Percentiles rank a stretch among this genome's conserved stretches.
Conservation (phyloP, 129 eudicot genomes). For the Pulicaria dysenterica region DNA sequence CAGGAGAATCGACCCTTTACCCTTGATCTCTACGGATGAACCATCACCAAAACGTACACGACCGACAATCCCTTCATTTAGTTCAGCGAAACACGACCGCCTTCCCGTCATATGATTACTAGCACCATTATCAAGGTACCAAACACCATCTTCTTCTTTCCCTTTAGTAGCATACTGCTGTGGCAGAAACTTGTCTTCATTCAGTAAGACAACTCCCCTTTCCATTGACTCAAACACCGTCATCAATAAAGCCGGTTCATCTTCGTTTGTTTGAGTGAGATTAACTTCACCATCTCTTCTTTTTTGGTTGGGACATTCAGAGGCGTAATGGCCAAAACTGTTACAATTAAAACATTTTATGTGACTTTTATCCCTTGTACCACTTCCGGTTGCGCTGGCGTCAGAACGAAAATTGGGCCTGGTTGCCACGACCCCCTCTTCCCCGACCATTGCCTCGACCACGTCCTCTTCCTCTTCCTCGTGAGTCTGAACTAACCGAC, state of each 20-base stretch:
- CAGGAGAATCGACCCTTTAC: no score
- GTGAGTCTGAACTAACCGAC: no score
- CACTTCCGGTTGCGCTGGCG: no score
- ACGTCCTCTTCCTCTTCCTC: no score
- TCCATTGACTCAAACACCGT: neutral
- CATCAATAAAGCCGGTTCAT: neutral
- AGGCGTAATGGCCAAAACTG: neutral
- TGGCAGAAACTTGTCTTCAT: neutral
- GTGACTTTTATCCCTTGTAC: neutral
- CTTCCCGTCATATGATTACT: neutral
- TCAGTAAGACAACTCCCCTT: neutral
- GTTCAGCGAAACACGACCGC: neutral
- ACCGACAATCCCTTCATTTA: neutral
- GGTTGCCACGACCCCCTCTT: no score
- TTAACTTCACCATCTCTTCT: neutral
- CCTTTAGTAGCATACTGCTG: neutral
- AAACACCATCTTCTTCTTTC: neutral
- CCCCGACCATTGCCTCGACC: no score
- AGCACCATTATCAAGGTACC: neutral
- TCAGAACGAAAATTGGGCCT: no score
- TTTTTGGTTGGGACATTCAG: neutral
- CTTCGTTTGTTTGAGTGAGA: neutral
- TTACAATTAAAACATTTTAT: neutral
- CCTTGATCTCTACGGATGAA: no score
- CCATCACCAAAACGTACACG: no score